phyloP scores from a whole-genome alignment of 1,284 basidiomycete genomes.

The Phaffia rhodozyma region DNA sequence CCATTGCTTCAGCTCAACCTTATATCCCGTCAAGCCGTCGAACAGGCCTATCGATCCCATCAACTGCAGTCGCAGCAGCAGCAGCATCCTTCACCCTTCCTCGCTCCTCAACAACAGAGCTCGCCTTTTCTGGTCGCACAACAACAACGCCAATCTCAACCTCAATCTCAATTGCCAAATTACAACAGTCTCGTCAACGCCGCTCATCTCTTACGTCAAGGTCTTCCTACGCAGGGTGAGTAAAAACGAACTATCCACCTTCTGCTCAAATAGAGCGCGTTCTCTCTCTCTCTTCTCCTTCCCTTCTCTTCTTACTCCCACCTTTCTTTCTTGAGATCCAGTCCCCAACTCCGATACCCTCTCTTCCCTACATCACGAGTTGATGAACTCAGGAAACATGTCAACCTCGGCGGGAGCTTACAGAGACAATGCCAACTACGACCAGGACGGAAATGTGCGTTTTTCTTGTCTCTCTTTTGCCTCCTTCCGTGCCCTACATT shows the following conservation, averaged over 20 bases:
- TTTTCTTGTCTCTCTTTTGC: not conserved
- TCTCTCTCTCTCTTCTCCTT: not conserved
- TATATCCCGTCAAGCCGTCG: constrained; percentile 3
- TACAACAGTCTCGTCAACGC: not conserved
- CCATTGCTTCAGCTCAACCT: not conserved
- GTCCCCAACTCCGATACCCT: not conserved
- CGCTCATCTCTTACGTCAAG: not conserved
- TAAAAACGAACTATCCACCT: not conserved
- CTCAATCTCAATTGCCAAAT: not conserved
- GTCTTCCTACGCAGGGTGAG: constrained; percentile 7
- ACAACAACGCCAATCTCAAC: too few species aligned
- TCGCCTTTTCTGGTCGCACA: too few species aligned
- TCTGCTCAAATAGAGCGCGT: not conserved
- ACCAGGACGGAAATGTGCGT: constrained; percentile 14
- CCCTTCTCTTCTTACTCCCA: not conserved
- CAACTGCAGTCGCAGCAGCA: not conserved
- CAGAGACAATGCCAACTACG: constrained; percentile 5
- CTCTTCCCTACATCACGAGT: not conserved
- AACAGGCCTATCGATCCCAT: not conserved
- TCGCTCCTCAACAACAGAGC: too few species aligned
- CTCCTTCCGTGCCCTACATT: not conserved
- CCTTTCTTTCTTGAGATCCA: not conserved
- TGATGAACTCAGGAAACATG: not conserved
- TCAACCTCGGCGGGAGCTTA: constrained; percentile 4
- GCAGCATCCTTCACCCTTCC: not conserved